phyloP scores from a whole-genome alignment of 1,139 yeast genomes.

The Spencermartinsiella ligniputridi region DNA sequence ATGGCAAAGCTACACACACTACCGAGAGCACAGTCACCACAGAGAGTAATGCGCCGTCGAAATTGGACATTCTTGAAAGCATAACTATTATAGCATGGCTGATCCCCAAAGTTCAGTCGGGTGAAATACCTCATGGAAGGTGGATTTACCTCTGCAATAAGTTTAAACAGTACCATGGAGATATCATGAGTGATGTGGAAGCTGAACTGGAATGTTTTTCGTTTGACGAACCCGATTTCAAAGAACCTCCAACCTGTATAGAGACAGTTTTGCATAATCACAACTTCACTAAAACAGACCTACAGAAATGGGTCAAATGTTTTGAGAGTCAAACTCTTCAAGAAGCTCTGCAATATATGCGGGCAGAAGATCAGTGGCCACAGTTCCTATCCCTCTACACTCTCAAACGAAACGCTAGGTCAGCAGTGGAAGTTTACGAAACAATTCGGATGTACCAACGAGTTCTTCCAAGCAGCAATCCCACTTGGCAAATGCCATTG shows the following conservation, averaged over 20 bases:
- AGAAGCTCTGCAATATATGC: constrained; percentile 24
- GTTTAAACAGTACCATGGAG: background rate
- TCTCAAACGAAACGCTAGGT: constrained; percentile 22
- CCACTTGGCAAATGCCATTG: constrained; percentile 22
- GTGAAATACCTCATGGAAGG: background rate
- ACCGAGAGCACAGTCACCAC: too few relatives aligned
- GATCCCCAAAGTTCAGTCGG: constrained; percentile 5
- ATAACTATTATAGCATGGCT: constrained; percentile 12
- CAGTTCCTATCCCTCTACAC: constrained; percentile 28
- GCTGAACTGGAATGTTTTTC: background rate
- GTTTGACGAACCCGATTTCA: constrained; percentile 1
- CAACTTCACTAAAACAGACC: constrained; percentile 17
- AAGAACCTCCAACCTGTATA: background rate
- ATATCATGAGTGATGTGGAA: background rate
- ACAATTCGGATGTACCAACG: constrained; percentile 21
- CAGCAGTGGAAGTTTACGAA: constrained; percentile 25
- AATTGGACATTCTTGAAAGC: constrained; percentile 14
- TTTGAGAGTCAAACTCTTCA: constrained; percentile 17
- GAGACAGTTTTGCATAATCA: constrained; percentile 9
- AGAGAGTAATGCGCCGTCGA: too few relatives aligned
- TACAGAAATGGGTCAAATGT: constrained; percentile 24
- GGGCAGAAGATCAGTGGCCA: constrained; percentile 26
- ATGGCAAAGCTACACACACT: too few relatives aligned
- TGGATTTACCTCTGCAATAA: background rate
- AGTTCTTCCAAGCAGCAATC: constrained; percentile 11